Conservation (phyloP, 1,139 yeast genomes). For the Debaryomycetaceae sp. region DNA sequence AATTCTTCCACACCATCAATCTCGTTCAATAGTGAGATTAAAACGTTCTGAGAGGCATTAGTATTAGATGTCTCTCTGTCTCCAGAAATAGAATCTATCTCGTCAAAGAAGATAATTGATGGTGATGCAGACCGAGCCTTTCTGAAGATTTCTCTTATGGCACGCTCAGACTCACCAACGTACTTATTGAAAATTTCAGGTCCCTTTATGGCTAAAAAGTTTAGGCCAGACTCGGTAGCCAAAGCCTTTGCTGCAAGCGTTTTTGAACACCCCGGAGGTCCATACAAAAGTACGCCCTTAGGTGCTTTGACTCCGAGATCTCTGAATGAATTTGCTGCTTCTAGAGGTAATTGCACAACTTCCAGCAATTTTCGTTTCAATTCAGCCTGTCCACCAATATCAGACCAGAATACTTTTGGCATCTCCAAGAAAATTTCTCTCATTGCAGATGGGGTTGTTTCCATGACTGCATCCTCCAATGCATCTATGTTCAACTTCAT, state of each 20-base stretch:
- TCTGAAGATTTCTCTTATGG: conserved; percentile 82
- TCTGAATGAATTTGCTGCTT: conserved; percentile 73
- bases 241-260: conserved; percentile 91
- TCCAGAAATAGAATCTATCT: conserved; percentile 86
- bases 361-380: conserved; percentile 78
- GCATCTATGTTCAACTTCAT: conserved; percentile 44
- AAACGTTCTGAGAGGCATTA: conserved; percentile 77
- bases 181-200: conserved; percentile 93
- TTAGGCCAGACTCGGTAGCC: conserved; percentile 92
- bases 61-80: conserved; percentile 63
- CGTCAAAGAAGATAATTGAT: conserved; percentile 89
- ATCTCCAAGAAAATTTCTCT: conserved; percentile 89
- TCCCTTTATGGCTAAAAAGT: conserved; percentile 90
- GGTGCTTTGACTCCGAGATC: conserved; percentile 85
- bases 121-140: conserved; percentile 95
- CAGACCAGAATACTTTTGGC: conserved; percentile 91
- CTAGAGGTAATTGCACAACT: conserved; percentile 88
- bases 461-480: conserved; percentile 64
- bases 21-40: conserved; percentile 86
- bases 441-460: conserved; percentile 94
- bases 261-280: conserved; percentile 97
- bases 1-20: conserved; percentile 95
- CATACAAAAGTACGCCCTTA: conserved; percentile 83
- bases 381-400: conserved; percentile 91
- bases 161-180: conserved; percentile 91